Evolutionary conservation across 2,329 filamentous ascomycete genomes (phyloP).

Genomic region (Metarhizium brunneum): DNA sequence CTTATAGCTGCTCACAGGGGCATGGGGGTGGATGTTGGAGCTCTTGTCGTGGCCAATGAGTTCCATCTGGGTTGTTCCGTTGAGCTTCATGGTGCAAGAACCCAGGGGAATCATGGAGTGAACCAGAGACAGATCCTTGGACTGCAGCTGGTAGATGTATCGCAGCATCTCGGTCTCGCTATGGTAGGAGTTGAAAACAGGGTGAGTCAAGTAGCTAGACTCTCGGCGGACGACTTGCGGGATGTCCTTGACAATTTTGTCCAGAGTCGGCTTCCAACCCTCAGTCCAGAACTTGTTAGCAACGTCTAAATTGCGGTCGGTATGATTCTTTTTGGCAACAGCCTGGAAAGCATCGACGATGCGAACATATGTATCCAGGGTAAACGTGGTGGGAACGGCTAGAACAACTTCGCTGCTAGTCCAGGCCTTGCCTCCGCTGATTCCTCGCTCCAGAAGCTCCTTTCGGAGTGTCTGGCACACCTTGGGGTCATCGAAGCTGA

Average conservation of each 20-base stretch:
- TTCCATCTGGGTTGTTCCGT: constrained; percentile 87
- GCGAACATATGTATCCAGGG: constrained; percentile 11
- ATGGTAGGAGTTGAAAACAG: constrained; percentile 90
- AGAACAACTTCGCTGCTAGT: constrained; percentile 15
- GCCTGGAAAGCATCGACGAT: constrained; percentile 17
- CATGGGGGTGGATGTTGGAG: constrained; percentile 73
- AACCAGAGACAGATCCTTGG: constrained; percentile 85
- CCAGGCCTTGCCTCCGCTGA: constrained; percentile 64
- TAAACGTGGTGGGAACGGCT: constrained; percentile 17
- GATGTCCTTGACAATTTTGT: constrained; percentile 32
- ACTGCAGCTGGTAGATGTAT: constrained; percentile 88
- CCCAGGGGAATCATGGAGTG: constrained; percentile 98
- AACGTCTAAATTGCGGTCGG: constrained; percentile 12
- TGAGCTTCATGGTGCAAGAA: constrained; percentile 98
- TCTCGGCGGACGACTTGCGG: constrained; percentile 58
- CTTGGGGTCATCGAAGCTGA: constrained; percentile 34
- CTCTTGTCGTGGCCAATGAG: constrained; percentile 71
- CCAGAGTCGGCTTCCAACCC: constrained; percentile 18
- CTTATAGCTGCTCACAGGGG: constrained; percentile 50
- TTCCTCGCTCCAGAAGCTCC: constrained; percentile 44
- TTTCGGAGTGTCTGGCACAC: constrained; percentile 13
- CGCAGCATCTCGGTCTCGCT: constrained; percentile 90
- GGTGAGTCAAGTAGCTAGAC: constrained; percentile 73
- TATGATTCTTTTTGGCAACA: constrained; percentile 16
- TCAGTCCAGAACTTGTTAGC: constrained; percentile 33